phyloP scores from a whole-genome alignment of 2,329 filamentous ascomycete species.

The Parasarocladium wereldwijsianum region DNA sequence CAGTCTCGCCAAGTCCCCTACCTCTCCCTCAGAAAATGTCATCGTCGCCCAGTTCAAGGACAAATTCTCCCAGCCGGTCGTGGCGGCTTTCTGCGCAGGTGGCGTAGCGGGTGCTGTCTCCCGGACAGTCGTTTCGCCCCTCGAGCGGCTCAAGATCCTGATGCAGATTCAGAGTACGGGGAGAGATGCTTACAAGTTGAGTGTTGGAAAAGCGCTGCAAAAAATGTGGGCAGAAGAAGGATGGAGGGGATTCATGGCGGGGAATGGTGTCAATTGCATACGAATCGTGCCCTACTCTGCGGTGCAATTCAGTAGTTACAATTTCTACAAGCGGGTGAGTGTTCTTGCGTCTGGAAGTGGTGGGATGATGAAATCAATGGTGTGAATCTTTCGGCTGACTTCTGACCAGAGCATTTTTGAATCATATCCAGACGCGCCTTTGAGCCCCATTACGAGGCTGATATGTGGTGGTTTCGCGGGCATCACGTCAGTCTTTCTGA shows the following conservation, averaged over 20 bases:
- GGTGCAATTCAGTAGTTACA: conserved; percentile 96
- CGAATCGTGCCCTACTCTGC: conserved; percentile 97
- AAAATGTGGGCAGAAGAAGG: conserved; percentile 98
- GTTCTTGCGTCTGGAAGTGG: too few relatives aligned
- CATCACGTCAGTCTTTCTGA: conserved; percentile 87
- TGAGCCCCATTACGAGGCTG: conserved; percentile 61
- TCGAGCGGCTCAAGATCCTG: conserved; percentile 94
- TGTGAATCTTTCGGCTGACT: conserved; percentile 6
- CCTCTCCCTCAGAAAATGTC: conserved; percentile 7
- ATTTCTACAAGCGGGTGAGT: conserved; percentile 83
- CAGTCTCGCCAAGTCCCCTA: too few relatives aligned
- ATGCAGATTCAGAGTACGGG: conserved; percentile 89
- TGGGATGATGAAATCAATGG: too few relatives aligned
- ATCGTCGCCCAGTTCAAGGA: conserved; percentile 28
- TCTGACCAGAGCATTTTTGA: conserved; percentile 57
- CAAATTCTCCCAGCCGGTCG: conserved; percentile 62
- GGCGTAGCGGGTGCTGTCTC: conserved; percentile 95
- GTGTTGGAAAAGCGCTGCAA: conserved; percentile 69
- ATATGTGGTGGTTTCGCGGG: conserved; percentile 85
- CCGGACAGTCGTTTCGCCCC: conserved; percentile 86
- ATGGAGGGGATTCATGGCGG: conserved; percentile 93
- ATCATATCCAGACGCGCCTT: conserved; percentile 53
- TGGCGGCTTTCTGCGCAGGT: conserved; percentile 86
- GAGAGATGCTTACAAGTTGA: conserved; percentile 84
- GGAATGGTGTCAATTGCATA: conserved; percentile 96